Base-by-base conservation (phyloP, 2,329 filamentous ascomycete species). In the Verticillium longisporum region DNA sequence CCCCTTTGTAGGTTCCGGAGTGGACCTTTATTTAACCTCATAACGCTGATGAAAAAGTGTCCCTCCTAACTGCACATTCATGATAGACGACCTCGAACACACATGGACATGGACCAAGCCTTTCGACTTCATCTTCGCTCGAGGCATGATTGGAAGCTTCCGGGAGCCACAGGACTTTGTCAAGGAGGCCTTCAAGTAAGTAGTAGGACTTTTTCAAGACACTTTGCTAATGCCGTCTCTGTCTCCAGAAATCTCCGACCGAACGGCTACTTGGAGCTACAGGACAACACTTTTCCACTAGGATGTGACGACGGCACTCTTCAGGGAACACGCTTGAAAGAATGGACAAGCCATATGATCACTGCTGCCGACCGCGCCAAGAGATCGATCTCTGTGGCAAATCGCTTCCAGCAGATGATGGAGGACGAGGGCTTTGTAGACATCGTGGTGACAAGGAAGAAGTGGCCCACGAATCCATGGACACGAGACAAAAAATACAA, bases 391-490 rank as follows among this genome's bases (percentile, higher is more conserved):
- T 64, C 69, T 41, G 71, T 69, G 32, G 70, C 69, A 0, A 65
- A 65, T 0, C 54, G 60, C 0, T 75, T 73, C 57, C 68, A 68
- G 58, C 1, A 4, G 15, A 26, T 61, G 37, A 64, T 75, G 61
- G 36, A 61, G 7, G 71, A 66, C 1, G 71, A 71, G 1, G 75
- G 74, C 0, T 77, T 74, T 59, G 68, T 70, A 4, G 68, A 75
- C 60, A 65, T 76, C 13, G 64, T 68, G 2, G 68, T 69, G 59
- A 63, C 66, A 21, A 65, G 66, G 15, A 65, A 67, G 62, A 73
- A 73, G 65, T 74, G 74, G 69, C 74, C 74, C 9, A 67, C 72
- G 36, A 74, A 74, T 31, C 62, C 66, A 6, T 78, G 74, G 75
- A n/a, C n/a, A n/a, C n/a, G n/a, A n/a, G n/a, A n/a, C n/a, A n/a